Conservation (phyloP, 768 basidiomycete species). For the Boletus reticuloceps region DNA sequence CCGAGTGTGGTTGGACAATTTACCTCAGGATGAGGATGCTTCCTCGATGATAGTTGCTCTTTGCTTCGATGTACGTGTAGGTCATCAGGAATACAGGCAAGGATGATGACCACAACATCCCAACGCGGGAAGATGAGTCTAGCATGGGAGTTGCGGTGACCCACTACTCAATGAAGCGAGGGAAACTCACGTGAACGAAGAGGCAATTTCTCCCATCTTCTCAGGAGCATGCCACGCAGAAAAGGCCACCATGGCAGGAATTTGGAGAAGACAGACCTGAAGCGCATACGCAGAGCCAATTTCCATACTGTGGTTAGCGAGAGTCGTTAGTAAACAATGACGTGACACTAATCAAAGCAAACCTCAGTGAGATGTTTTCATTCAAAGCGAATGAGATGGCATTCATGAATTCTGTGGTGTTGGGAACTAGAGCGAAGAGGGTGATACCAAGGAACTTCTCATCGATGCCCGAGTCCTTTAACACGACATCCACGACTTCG, state of each 20-base stretch:
- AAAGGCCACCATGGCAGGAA: constrained; percentile 99
- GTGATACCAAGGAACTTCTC: constrained; percentile 98
- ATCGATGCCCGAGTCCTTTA: constrained; percentile 88
- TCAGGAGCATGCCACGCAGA: constrained; percentile 91
- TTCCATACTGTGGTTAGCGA: constrained; percentile 74
- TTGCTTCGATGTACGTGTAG: constrained; percentile 99
- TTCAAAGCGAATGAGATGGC: constrained; percentile 97
- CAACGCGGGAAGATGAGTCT: constrained; percentile 98
- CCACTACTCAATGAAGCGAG: neutral
- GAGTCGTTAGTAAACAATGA: constrained; percentile 1
- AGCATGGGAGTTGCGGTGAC: constrained; percentile 5
- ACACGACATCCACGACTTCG: constrained; percentile 91
- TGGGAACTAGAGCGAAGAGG: constrained; percentile 95
- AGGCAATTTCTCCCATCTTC: constrained; percentile 80
- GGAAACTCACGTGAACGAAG: constrained; percentile 85
- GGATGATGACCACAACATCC: constrained; percentile 93
- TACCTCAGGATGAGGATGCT: constrained; percentile 93
- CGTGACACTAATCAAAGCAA: constrained; percentile 13
- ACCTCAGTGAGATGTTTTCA: constrained; percentile 96
- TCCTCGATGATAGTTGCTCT: constrained; percentile 96
- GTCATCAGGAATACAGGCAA: constrained; percentile 98
- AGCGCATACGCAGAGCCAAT: constrained; percentile 99
- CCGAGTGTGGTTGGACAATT: neutral
- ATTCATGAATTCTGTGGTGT: constrained; percentile 99
- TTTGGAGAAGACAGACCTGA: constrained; percentile 96